Conservation (phyloP, 352 stramenopile genomes). For the Globisporangium iwayamae region DNA sequence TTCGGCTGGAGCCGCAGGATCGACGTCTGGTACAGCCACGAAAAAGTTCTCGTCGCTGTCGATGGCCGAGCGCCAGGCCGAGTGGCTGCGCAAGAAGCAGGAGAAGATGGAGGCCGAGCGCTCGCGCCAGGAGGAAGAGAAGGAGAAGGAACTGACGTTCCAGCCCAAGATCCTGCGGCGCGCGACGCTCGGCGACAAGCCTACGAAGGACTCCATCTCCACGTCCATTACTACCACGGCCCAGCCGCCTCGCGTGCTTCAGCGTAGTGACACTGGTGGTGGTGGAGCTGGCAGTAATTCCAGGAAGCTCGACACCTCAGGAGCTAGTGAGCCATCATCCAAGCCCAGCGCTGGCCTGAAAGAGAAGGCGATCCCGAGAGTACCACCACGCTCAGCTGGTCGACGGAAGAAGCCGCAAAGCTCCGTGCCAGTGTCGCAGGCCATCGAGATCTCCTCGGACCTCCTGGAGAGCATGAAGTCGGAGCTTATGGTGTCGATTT, state of each 20-base stretch:
- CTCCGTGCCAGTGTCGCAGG: slow-evolving; percentile 33
- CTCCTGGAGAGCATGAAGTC: slow-evolving; percentile 68
- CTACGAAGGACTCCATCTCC: slow-evolving; percentile 20
- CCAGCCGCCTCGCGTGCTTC: slow-evolving; percentile 6
- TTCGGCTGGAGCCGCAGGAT: neutral
- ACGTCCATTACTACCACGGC: neutral
- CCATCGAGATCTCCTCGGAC: slow-evolving; percentile 57
- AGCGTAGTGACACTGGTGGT: slow-evolving; percentile 16
- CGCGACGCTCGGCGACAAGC: slow-evolving; percentile 48
- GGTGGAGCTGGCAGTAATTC: neutral
- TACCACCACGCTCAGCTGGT: slow-evolving; percentile 18
- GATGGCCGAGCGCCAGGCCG: slow-evolving; percentile 75
- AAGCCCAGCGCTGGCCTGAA: slow-evolving; percentile 18
- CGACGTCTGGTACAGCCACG: slow-evolving; percentile 8
- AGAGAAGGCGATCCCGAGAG: slow-evolving; percentile 37
- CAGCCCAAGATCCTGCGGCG: slow-evolving; percentile 77
- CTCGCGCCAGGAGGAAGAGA: slow-evolving; percentile 62
- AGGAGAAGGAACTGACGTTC: slow-evolving; percentile 78
- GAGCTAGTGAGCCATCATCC: slow-evolving; percentile 7
- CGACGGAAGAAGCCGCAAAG: slow-evolving; percentile 35
- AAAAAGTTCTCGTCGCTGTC: slow-evolving; percentile 66
- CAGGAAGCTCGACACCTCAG: slow-evolving; percentile 17
- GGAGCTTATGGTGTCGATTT: slow-evolving; percentile 57
- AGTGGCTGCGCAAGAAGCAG: slow-evolving; percentile 78
- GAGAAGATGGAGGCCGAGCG: slow-evolving; percentile 69